phyloP scores from a whole-genome alignment of 2,329 filamentous ascomycete genomes.

The Didymella glomerata region DNA sequence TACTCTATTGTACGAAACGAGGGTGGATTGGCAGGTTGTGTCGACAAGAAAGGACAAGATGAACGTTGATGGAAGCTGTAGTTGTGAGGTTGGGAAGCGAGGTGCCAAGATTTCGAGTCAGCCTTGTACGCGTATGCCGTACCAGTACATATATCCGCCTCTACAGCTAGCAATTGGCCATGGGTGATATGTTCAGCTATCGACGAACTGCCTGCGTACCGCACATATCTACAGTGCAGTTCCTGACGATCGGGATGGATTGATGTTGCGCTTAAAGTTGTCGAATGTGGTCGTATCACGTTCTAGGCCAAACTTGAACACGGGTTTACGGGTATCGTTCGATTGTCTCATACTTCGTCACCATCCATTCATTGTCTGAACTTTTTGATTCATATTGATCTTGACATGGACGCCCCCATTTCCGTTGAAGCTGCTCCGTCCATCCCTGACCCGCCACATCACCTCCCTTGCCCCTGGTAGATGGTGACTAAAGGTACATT shows the following conservation, averaged over 20 bases:
- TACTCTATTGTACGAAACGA: too few species aligned
- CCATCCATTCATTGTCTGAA: constrained; percentile 44
- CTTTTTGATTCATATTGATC: constrained; percentile 54
- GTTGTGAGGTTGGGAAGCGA: constrained; percentile 6
- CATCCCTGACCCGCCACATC: constrained; percentile 43
- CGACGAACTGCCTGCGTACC: too few species aligned
- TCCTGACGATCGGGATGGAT: too few species aligned
- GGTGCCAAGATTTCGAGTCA: constrained; percentile 14
- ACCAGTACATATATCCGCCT: too few species aligned
- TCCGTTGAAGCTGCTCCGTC: constrained; percentile 50
- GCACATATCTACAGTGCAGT: not conserved
- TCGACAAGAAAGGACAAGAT: not conserved
- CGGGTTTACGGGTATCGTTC: constrained; percentile 17
- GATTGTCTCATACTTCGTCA: constrained; percentile 29
- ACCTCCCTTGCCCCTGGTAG: constrained; percentile 44
- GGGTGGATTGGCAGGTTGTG: not conserved
- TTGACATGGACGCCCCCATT: constrained; percentile 53
- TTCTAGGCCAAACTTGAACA: too few species aligned
- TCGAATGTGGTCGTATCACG: too few species aligned
- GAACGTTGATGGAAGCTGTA: not conserved
- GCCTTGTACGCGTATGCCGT: constrained; percentile 4
- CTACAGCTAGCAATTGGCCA: not conserved
- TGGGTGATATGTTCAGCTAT: too few species aligned
- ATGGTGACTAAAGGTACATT: constrained; percentile 52
- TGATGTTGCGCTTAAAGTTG: too few species aligned